Percentiles rank a stretch among this genome's conserved stretches.
Conservation (phyloP, 768 basidiomycete species). For the Phallus indusiatus region DNA sequence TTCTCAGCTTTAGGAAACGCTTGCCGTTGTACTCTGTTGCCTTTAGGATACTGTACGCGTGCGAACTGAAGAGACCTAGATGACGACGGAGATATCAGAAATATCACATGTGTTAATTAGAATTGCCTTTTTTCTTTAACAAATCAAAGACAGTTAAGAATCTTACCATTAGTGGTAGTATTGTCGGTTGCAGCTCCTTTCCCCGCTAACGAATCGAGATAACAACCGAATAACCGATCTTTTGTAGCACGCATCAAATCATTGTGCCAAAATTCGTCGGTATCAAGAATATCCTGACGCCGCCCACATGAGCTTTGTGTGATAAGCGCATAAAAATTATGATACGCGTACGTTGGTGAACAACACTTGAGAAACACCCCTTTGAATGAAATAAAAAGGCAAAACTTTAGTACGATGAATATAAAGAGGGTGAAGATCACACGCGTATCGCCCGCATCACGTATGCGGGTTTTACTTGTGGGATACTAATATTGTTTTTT, state of each 20-base stretch:
- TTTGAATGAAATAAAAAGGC: no score
- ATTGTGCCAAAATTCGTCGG: conserved; percentile 43
- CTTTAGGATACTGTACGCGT: conserved; percentile 39
- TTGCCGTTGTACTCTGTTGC: conserved; percentile 36
- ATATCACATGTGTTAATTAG: not conserved
- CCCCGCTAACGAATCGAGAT: conserved; percentile 24
- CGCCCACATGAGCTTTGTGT: not conserved
- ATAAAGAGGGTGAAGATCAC: not conserved
- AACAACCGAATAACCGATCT: conserved; percentile 46
- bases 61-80: conserved; percentile 13
- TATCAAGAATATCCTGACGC: conserved; percentile 39
- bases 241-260: conserved; percentile 41
- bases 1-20: conserved; percentile 39
- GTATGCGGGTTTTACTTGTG: not conserved
- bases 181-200: not conserved
- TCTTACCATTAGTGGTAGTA: conserved; percentile 5
- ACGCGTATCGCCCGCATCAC: no score
- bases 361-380: conserved; percentile 8
- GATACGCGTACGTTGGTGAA: conserved; percentile 1
- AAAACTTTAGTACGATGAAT: not conserved
- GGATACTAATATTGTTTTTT: no score
- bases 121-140: not conserved
- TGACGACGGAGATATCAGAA: no score
- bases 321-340: not conserved
- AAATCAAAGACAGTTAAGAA: not conserved